A percentile compares a stretch with the other conserved stretches of the same genome.
These are phyloP conservation scores for Geosmithia flava DNA, from an alignment of 2,329 filamentous ascomycete species.

Conservation along the genomic window DNA sequence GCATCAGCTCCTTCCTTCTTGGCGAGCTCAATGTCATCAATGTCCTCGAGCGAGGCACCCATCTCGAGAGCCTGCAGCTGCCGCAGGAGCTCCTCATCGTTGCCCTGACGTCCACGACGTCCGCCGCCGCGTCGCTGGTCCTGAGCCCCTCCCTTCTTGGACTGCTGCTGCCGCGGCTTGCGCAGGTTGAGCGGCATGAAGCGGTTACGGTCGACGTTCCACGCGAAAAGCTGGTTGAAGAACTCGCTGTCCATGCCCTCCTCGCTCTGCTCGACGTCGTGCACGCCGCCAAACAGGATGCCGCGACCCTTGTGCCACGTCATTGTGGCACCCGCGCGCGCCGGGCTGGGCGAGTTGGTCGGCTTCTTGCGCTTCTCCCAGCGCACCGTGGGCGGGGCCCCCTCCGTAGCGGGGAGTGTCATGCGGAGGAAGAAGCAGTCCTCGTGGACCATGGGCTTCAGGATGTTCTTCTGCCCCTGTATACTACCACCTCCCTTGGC, in stretches of 20 bases:
- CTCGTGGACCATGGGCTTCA: slow-evolving; percentile 84
- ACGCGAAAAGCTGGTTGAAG: slow-evolving; percentile 83
- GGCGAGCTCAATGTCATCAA: slow-evolving; percentile 34
- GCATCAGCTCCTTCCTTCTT: slow-evolving; percentile 38
- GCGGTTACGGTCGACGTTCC: slow-evolving; percentile 90
- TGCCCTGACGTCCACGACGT: slow-evolving; percentile 67
- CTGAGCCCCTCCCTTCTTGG: slow-evolving; percentile 38
- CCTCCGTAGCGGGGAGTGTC: slow-evolving; percentile 56
- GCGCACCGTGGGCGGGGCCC: slow-evolving; percentile 57
- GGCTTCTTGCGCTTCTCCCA: slow-evolving; percentile 94
- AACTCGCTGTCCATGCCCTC: slow-evolving; percentile 97
- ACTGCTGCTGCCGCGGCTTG: slow-evolving; percentile 49
- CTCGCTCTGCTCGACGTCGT: slow-evolving; percentile 82
- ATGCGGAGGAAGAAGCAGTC: slow-evolving; percentile 91
- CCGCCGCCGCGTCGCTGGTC: slow-evolving; percentile 42
- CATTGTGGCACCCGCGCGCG: slow-evolving; percentile 86
- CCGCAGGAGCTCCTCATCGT: slow-evolving; percentile 79
- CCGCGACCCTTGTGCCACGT: slow-evolving; percentile 86
- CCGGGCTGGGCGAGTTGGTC: slow-evolving; percentile 73
- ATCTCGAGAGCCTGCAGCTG: slow-evolving; percentile 82
- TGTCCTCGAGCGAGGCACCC: slow-evolving; percentile 63
- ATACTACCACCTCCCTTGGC: slow-evolving; percentile 26
- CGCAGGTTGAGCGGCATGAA: slow-evolving; percentile 78
- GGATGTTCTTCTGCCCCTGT: slow-evolving; percentile 54
- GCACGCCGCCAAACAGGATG: slow-evolving; percentile 87